phyloP scores from a whole-genome alignment of 331 rosid genomes.

The Rhamnella rubrinervis region DNA sequence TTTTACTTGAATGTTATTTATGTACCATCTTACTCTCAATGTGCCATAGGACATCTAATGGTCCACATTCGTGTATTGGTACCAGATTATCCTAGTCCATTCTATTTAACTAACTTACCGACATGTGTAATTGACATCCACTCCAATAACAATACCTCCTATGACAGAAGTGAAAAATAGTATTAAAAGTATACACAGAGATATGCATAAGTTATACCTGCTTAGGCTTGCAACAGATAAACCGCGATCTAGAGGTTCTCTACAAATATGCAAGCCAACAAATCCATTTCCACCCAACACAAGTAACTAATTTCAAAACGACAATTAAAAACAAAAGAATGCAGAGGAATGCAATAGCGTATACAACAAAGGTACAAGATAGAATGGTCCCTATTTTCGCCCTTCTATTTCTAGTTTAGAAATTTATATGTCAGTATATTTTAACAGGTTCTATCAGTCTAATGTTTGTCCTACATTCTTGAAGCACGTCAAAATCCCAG shows the following conservation, averaged over 20 bases:
- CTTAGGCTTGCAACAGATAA: slow-evolving; percentile 83
- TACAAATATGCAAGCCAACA: slow-evolving; percentile 88
- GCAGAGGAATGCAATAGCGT: background rate
- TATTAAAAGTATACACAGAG: background rate
- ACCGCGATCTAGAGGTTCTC: slow-evolving; percentile 72
- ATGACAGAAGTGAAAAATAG: background rate
- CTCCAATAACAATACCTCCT: too few species aligned
- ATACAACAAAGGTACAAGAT: slow-evolving; percentile 7
- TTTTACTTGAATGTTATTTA: background rate
- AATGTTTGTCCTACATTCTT: too few species aligned
- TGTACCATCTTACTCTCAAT: too few species aligned
- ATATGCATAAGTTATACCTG: slow-evolving; percentile 32
- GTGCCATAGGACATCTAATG: background rate
- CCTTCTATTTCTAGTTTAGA: too few species aligned
- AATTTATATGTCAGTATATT: too few species aligned
- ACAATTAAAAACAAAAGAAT: slow-evolving; percentile 19
- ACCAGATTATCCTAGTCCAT: background rate
- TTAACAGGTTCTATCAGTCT: too few species aligned
- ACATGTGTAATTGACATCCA: too few species aligned
- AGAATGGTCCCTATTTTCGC: too few species aligned
- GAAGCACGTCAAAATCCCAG: too few species aligned
- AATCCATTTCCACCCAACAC: slow-evolving; percentile 99
- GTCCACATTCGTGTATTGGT: background rate
- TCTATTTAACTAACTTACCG: too few species aligned
- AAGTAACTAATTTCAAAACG: slow-evolving; percentile 59